These are phyloP conservation scores for Diaporthe citri DNA, from an alignment of 2,329 filamentous ascomycete genomes.

Conservation along the genomic window DNA sequence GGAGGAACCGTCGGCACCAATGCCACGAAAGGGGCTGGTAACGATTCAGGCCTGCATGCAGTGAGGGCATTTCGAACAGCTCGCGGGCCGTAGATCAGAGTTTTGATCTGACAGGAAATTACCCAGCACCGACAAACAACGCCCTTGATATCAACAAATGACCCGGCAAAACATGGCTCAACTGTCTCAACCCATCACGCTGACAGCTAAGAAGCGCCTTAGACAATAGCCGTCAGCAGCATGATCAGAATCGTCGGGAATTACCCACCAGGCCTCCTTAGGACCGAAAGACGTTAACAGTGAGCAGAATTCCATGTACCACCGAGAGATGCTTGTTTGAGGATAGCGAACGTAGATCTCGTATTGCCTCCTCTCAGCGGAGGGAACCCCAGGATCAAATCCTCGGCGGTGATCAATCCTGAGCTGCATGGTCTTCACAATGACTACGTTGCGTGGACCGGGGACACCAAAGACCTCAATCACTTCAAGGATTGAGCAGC, in stretches of 20 bases:
- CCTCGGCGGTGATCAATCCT: not conserved
- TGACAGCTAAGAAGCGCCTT: not conserved
- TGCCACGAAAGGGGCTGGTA: not conserved
- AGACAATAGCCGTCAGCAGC: not conserved
- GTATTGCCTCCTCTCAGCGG: not conserved
- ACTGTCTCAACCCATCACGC: not conserved
- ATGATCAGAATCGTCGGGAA: not conserved
- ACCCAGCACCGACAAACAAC: not conserved
- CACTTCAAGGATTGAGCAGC: not conserved
- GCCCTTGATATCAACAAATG: not conserved
- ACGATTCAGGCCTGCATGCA: not conserved
- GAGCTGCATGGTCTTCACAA: not conserved
- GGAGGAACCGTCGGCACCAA: not conserved
- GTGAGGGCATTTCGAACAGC: not conserved
- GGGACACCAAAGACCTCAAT: not conserved
- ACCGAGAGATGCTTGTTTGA: not conserved
- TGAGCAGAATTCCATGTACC: not conserved
- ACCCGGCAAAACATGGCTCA: not conserved
- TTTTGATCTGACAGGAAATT: not conserved
- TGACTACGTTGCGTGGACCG: constrained; percentile 1
- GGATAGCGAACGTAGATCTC: not conserved
- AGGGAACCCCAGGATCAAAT: not conserved
- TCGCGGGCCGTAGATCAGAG: not conserved
- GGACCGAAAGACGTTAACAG: not conserved
- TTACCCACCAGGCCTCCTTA: not conserved